A percentile compares a stretch with the other conserved stretches of the same genome.
phyloP scores from a whole-genome alignment of 176 grass and related monocot genomes.

The Sorghum bicolor region DNA sequence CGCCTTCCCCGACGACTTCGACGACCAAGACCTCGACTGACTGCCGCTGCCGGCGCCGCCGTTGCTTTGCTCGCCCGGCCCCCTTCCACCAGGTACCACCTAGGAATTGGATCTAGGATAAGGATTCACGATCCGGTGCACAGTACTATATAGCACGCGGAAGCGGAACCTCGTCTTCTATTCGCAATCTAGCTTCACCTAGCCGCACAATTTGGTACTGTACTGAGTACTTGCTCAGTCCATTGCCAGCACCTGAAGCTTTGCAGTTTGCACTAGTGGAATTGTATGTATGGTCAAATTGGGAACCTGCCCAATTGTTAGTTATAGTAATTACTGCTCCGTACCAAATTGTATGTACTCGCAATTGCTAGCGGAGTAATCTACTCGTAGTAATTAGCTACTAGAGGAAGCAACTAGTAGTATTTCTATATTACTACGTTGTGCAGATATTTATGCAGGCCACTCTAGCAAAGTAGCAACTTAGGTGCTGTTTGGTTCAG shows the following conservation, averaged over 20 bases:
- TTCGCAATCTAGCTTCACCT: not conserved
- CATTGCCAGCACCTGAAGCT: not conserved
- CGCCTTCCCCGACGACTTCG: slow-evolving; percentile 66
- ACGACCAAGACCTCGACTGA: slow-evolving; percentile 53
- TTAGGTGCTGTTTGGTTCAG: too few species aligned
- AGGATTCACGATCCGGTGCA: not conserved
- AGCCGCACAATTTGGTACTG: not conserved
- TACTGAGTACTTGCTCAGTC: not conserved
- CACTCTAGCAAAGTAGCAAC: not conserved
- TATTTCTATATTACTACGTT: not conserved
- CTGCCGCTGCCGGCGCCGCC: not conserved
- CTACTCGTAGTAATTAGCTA: not conserved
- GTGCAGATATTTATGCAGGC: not conserved
- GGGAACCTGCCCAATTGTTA: not conserved
- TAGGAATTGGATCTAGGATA: not conserved
- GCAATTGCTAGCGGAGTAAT: too few species aligned
- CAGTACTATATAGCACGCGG: not conserved
- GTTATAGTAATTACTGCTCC: too few species aligned
- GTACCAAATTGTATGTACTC: too few species aligned
- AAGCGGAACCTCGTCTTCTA: too few species aligned
- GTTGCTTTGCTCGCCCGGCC: not conserved
- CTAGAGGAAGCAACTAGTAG: not conserved
- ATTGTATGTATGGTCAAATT: not conserved
- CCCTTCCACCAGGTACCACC: not conserved
- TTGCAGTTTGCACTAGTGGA: not conserved